These are phyloP conservation scores for Xylariaceae sp. DNA, from an alignment of 2,329 filamentous ascomycete genomes.

Conservation along the genomic window DNA sequence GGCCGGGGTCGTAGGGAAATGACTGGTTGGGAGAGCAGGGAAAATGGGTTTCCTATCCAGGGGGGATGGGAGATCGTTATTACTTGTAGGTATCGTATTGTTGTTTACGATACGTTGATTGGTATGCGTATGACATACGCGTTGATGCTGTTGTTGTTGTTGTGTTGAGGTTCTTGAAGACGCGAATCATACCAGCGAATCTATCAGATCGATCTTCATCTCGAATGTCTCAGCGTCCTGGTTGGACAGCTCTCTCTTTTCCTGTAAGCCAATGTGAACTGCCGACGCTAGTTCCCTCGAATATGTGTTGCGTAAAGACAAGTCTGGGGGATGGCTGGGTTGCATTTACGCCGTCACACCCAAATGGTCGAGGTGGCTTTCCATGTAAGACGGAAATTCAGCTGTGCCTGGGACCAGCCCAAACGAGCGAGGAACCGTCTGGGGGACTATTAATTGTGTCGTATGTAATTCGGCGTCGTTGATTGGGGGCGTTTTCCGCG, in stretches of 20 bases:
- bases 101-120: too few relatives aligned
- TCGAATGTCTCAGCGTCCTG: neutral
- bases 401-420: neutral
- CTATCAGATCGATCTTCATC: neutral
- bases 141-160: neutral
- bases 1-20: neutral
- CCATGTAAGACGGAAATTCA: slow-evolving; percentile 7
- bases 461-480: neutral
- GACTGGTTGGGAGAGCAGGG: neutral
- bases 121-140: too few relatives aligned
- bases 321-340: slow-evolving; percentile 5
- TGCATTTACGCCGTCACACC: slow-evolving; percentile 1
- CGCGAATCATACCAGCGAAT: neutral
- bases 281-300: neutral
- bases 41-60: too few relatives aligned
- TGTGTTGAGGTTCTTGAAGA: neutral
- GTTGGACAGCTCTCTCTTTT: neutral
- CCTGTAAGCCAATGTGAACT: neutral
- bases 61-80: too few relatives aligned
- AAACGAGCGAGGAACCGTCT: neutral
- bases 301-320: slow-evolving; percentile 2
- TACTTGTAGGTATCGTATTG: too few relatives aligned
- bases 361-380: slow-evolving; percentile 1
- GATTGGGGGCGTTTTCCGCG: neutral
- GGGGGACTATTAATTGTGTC: neutral